A percentile compares a stretch with the other conserved stretches of the same genome.
phyloP scores from a whole-genome alignment of 225 moss, liverwort and hornwort species.

The Pseudoscleropodium purum region DNA sequence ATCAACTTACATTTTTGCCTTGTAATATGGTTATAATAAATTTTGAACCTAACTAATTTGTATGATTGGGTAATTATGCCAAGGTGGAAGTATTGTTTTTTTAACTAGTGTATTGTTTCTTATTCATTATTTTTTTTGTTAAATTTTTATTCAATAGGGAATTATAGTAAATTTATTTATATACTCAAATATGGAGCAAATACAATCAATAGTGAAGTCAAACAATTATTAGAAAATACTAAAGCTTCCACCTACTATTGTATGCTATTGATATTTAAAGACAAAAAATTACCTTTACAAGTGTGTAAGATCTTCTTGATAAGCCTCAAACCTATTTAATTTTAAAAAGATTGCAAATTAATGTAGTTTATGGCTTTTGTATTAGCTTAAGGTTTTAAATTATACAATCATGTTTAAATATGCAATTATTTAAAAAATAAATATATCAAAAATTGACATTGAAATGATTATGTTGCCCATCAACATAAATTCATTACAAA shows the following conservation, averaged over 20 bases:
- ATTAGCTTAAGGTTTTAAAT: neutral
- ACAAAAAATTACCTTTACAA: accelerated
- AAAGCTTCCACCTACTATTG: neutral
- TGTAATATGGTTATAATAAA: neutral
- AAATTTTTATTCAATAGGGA: neutral
- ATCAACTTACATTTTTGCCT: neutral
- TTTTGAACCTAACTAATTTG: neutral
- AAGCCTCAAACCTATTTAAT: neutral
- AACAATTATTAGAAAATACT: neutral
- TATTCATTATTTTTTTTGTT: neutral
- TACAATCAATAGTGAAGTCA: neutral
- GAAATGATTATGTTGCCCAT: neutral
- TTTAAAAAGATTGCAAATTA: neutral
- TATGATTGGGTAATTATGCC: neutral
- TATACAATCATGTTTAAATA: neutral
- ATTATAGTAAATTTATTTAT: neutral
- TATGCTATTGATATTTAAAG: too few species aligned
- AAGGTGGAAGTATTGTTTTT: neutral
- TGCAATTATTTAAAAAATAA: too few species aligned
- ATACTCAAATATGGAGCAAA: neutral
- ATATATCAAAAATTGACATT: neutral
- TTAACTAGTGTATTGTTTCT: neutral
- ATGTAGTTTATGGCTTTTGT: neutral
- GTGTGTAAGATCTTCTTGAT: neutral
- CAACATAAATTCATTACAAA: neutral